phyloP scores from a whole-genome alignment of 169 alveolate genomes.

The Plasmodium cynomolgi region DNA sequence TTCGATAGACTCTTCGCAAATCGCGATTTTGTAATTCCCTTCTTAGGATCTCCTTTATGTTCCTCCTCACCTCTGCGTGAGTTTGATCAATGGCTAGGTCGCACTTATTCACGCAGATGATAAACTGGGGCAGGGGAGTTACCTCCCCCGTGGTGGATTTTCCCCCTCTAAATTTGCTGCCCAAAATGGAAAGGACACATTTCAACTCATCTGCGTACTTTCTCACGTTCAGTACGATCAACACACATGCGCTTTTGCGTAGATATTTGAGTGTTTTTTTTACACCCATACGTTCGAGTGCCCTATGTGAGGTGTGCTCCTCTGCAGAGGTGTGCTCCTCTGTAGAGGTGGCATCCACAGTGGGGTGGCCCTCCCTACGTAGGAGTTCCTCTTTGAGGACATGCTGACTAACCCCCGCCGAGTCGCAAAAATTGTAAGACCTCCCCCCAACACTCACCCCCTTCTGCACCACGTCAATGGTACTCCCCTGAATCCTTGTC shows the following conservation, averaged over 20 bases:
- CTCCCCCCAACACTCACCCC: constrained; percentile 63
- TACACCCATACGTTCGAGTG: constrained; percentile 33
- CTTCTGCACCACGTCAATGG: constrained; percentile 80
- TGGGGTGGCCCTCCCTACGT: neutral
- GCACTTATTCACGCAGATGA: constrained; percentile 40
- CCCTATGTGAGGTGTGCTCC: neutral
- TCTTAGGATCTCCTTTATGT: neutral
- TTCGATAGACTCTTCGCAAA: neutral
- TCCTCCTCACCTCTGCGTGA: neutral
- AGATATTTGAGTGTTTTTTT: constrained; percentile 9
- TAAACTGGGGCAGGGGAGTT: neutral
- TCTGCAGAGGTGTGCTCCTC: neutral
- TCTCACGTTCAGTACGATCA: constrained; percentile 9
- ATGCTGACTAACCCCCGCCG: constrained; percentile 77
- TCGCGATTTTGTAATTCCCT: neutral
- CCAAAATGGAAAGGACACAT: constrained; percentile 1
- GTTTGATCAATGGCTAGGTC: neutral
- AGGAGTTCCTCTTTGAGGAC: neutral
- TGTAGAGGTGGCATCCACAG: neutral
- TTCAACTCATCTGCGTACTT: constrained; percentile 6
- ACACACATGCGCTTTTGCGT: neutral
- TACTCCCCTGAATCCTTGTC: constrained; percentile 81
- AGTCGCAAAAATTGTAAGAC: constrained; percentile 75
- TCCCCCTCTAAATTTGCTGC: neutral
- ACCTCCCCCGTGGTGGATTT: neutral